These are phyloP conservation scores for Bassia scoparia DNA, from an alignment of 148 eudicot genomes.

Conservation along the genomic window DNA sequence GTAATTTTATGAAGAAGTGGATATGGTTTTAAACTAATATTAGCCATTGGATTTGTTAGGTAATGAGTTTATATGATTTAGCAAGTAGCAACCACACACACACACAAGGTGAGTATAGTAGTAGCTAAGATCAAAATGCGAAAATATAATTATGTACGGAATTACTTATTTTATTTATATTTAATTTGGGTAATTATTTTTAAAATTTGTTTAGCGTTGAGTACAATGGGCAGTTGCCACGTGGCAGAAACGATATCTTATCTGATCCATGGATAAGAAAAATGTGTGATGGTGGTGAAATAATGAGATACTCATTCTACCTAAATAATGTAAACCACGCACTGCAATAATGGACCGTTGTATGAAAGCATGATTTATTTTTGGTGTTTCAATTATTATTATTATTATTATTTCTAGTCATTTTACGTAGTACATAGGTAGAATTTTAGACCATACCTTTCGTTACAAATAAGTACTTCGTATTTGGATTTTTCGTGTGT, in stretches of 20 bases:
- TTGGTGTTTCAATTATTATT: too few relatives aligned
- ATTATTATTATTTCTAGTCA: too few relatives aligned
- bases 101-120: neutral
- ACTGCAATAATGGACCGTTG: neutral
- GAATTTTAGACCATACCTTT: too few relatives aligned
- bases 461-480: too few relatives aligned
- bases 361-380: neutral
- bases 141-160: neutral
- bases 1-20: neutral
- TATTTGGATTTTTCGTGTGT: too few relatives aligned
- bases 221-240: slow-evolving; percentile 30
- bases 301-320: slow-evolving; percentile 1
- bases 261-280: slow-evolving; percentile 26
- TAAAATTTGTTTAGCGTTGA: slow-evolving; percentile 13
- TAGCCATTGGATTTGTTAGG: slow-evolving; percentile 31
- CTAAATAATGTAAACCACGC: neutral
- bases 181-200: neutral
- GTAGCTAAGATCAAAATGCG: neutral
- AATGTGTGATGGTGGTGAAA: slow-evolving; percentile 16
- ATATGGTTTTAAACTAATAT: slow-evolving; percentile 15
- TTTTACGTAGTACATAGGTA: too few relatives aligned
- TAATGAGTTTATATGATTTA: slow-evolving; percentile 19
- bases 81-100: slow-evolving; percentile 17
- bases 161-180: neutral
- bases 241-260: slow-evolving; percentile 33